Base-by-base conservation (phyloP, 2,329 filamentous ascomycete species). In the Juglanconis juglandina region DNA sequence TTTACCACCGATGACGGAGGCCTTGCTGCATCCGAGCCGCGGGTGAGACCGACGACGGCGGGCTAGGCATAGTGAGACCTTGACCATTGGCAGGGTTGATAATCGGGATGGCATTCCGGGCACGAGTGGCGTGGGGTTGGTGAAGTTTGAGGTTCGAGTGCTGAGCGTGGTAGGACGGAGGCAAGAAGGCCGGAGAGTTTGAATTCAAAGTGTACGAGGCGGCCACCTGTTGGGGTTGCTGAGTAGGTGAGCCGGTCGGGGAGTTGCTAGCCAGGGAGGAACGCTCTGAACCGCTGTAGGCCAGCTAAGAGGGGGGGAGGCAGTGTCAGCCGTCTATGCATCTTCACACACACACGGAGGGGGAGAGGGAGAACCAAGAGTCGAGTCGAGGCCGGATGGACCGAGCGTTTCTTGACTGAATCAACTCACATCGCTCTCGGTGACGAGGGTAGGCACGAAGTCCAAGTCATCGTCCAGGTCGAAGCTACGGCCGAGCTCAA, bases 391-490 rank as follows among this genome's bases (percentile, higher is more conserved):
- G 10, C 51, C 52, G 39, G n/a, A n/a, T 14, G 37, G 4, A 47
- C 42, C 32, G n/a, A 37, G 11, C 41, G 14, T 13, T 14, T 47
- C 44, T 47, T 24, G 17, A 24, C 24, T 47, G 39, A 44, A 51
- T 53, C n/a, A 47, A 85, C 84, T 84, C 87, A 96, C 92, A 86
- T 96, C 92, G 76, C 85, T 92, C 78, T 97, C 93, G 41, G 92
- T 96, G 79, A 98, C 81, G 68, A 98, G 84, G 73, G 89, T 87
- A 65, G 94, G 94, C 77, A 93, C 97, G 76, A 98, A 98, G 76
- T 96, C 89, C 78, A 96, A 84, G 74, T 98, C 94, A 73, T 98
- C 94, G 71, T 97, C 94, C 64, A 98, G 83, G 68, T 98, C 94
- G 71, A 98, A 98, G 9, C 93, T 96, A 62, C 92, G 87, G 62